phyloP scores from a whole-genome alignment of 352 stramenopile genomes.

The Globisporangium spinosum region DNA sequence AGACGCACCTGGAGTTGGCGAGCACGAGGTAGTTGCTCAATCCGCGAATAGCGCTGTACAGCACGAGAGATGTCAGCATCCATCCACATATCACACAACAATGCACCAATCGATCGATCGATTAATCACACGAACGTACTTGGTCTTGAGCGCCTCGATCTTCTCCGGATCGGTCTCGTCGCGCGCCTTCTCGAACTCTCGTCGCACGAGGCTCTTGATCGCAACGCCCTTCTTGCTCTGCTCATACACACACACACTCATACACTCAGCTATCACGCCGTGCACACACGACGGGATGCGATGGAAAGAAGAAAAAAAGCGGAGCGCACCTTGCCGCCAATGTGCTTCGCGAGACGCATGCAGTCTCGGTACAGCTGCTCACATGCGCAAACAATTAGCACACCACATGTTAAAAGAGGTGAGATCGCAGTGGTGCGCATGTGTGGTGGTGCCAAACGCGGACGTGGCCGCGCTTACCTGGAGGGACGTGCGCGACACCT shows the following conservation, averaged over 20 bases:
- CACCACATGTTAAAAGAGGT: not conserved
- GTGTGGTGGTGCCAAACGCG: not conserved
- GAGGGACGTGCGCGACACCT: slow-evolving; percentile 71
- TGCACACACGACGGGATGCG: not conserved
- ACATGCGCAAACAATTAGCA: not conserved
- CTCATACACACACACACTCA: slow-evolving; percentile 4
- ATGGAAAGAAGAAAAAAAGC: not conserved
- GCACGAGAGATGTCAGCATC: slow-evolving; percentile 12
- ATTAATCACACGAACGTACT: slow-evolving; percentile 38
- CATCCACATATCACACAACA: not conserved
- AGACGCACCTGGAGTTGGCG: slow-evolving; percentile 74
- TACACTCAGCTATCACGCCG: not conserved
- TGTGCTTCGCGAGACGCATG: slow-evolving; percentile 84
- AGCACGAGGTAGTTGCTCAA: slow-evolving; percentile 88
- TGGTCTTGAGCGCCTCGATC: slow-evolving; percentile 81
- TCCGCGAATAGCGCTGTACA: slow-evolving; percentile 60
- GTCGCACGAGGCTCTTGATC: slow-evolving; percentile 66
- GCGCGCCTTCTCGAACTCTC: slow-evolving; percentile 79
- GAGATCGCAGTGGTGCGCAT: not conserved
- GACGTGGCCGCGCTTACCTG: slow-evolving; percentile 34
- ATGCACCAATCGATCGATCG: not conserved
- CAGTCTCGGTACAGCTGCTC: slow-evolving; percentile 80
- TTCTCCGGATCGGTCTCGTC: slow-evolving; percentile 76
- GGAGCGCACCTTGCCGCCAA: slow-evolving; percentile 64
- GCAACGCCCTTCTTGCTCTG: slow-evolving; percentile 84